Evolutionary conservation across 1,139 yeast genomes (phyloP).

Genomic region (Arxiozyma slooffiae): DNA sequence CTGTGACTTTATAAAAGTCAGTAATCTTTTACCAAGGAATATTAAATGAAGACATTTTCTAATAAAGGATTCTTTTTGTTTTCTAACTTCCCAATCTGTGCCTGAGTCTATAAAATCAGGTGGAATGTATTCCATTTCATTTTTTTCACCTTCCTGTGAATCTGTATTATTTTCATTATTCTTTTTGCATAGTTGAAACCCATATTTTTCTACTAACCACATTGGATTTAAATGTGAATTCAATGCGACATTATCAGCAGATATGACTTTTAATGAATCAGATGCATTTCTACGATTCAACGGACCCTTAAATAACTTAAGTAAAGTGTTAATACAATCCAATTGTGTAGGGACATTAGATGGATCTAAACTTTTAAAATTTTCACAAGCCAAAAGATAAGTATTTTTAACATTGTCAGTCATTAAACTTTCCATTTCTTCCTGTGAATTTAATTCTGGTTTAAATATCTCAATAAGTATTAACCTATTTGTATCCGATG

Average conservation of each 20-base stretch:
- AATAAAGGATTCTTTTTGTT: conserved; percentile 38
- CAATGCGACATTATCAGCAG: conserved; percentile 40
- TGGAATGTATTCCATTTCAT: conserved; percentile 41
- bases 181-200: conserved; percentile 34
- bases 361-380: conserved; percentile 23
- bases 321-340: conserved; percentile 47
- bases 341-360: conserved; percentile 38
- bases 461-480: conserved; percentile 37
- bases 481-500: conserved; percentile 35
- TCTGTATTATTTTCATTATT: conserved; percentile 30
- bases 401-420: conserved; percentile 34
- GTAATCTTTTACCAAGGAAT: conserved; percentile 35
- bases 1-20: conserved; percentile 12
- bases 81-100: conserved; percentile 21
- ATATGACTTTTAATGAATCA: conserved; percentile 45
- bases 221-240: conserved; percentile 48
- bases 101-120: conserved; percentile 40
- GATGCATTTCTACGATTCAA: conserved; percentile 34
- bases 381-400: conserved; percentile 28
- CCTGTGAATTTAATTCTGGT: conserved; percentile 33
- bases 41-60: conserved; percentile 43
- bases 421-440: conserved; percentile 33
- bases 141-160: not conserved
- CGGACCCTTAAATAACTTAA: conserved; percentile 57
- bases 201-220: conserved; percentile 40